A percentile compares a stretch with the other conserved stretches of the same genome.
phyloP scores from a whole-genome alignment of 176 grass and related monocot species.

The Otatea glauca region DNA sequence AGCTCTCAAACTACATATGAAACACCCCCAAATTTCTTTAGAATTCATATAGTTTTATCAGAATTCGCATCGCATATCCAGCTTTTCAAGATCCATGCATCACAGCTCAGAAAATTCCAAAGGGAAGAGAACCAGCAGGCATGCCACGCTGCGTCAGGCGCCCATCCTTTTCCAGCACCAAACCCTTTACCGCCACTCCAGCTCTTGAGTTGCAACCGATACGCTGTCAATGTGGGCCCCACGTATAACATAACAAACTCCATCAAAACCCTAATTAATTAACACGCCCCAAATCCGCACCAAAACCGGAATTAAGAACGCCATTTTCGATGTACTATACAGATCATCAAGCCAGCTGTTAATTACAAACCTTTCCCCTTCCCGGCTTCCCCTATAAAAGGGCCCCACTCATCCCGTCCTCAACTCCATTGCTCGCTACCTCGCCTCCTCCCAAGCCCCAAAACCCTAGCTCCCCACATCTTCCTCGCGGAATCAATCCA shows the following conservation, averaged over 20 bases:
- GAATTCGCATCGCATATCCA: too few species aligned
- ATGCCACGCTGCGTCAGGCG: too few species aligned
- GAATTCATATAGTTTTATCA: too few species aligned
- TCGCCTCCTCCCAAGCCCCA: neutral
- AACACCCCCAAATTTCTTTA: too few species aligned
- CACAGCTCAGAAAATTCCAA: too few species aligned
- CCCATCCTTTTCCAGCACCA: too few species aligned
- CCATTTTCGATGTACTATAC: neutral
- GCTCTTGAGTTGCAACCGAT: too few species aligned
- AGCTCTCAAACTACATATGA: too few species aligned
- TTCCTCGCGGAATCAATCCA: neutral
- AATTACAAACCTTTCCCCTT: neutral
- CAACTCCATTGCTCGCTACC: neutral
- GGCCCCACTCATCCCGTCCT: neutral
- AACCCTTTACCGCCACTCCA: neutral
- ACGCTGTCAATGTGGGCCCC: slow-evolving; percentile 6
- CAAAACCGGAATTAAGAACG: neutral
- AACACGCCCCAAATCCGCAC: neutral
- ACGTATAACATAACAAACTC: neutral
- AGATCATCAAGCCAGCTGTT: slow-evolving; percentile 35
- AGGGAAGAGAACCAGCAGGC: too few species aligned
- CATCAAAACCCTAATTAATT: neutral
- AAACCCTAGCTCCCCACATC: slow-evolving; percentile 30
- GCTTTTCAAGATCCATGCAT: too few species aligned
- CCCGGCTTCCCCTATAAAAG: neutral